These are phyloP conservation scores for Prasinococcaceae sp. DNA, from an alignment of 139 green algal species.

Conservation along the genomic window DNA sequence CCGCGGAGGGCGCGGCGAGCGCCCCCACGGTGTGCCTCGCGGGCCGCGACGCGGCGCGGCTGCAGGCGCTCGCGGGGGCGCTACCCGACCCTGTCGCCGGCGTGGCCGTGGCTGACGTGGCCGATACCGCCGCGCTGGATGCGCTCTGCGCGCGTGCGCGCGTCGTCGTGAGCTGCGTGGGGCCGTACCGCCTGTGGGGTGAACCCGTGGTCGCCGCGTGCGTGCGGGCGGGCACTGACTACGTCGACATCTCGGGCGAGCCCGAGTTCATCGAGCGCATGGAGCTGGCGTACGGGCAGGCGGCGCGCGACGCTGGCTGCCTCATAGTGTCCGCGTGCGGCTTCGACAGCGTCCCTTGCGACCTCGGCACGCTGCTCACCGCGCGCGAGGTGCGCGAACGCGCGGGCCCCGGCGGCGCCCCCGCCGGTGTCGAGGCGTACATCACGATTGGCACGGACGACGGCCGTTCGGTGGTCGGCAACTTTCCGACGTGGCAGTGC, in stretches of 20 bases:
- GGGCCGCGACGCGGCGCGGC: too few relatives aligned
- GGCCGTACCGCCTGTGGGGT: constrained; percentile 50
- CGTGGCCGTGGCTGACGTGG: constrained; percentile 21
- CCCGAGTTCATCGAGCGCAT: constrained; percentile 28
- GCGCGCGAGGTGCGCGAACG: not conserved
- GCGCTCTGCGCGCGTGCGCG: constrained; percentile 33
- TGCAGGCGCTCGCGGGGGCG: too few relatives aligned
- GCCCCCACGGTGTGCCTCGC: too few relatives aligned
- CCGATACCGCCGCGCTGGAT: constrained; percentile 36
- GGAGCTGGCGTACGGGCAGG: constrained; percentile 31
- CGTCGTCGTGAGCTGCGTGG: constrained; percentile 53
- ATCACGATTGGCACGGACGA: too few relatives aligned
- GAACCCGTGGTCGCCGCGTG: constrained; percentile 53
- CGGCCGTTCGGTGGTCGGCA: not conserved
- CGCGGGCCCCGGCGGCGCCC: not conserved
- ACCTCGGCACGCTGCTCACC: constrained; percentile 40
- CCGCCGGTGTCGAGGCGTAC: not conserved
- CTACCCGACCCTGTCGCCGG: too few relatives aligned
- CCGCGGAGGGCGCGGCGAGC: too few relatives aligned
- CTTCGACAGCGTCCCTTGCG: constrained; percentile 72
- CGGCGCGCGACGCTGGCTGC: constrained; percentile 30
- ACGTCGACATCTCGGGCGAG: constrained; percentile 73
- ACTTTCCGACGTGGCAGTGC: constrained; percentile 11
- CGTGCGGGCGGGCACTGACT: constrained; percentile 53
- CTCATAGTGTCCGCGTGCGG: constrained; percentile 62